Percentiles rank a stretch among this genome's conserved stretches.
These are phyloP conservation scores for Chamaecyparis obtusa DNA, from an alignment of 75 land plant species.

Conservation along the genomic window DNA sequence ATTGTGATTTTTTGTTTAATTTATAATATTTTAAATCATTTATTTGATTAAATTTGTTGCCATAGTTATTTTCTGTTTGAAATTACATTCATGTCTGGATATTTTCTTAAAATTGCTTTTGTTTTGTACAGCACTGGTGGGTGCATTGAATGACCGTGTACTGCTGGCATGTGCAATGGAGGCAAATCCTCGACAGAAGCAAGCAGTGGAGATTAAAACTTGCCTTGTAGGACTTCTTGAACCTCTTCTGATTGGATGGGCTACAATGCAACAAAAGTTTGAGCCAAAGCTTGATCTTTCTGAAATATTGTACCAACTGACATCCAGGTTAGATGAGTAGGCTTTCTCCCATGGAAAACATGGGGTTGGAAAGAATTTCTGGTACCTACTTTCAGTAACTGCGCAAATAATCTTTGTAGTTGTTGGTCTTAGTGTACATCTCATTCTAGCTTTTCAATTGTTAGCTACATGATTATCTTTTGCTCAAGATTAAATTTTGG, in stretches of 20 bases:
- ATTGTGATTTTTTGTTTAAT: neutral
- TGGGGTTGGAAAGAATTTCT: neutral
- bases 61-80: neutral
- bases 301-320: conserved; percentile 87
- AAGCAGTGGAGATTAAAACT: conserved; percentile 84
- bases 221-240: conserved; percentile 96
- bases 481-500: neutral
- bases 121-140: conserved; percentile 70
- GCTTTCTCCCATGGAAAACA: neutral
- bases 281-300: conserved; percentile 95
- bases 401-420: neutral
- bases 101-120: neutral
- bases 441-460: neutral
- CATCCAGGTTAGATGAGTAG: conserved; percentile 65
- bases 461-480: neutral
- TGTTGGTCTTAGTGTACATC: neutral
- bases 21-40: neutral
- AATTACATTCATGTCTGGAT: neutral
- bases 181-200: conserved; percentile 91
- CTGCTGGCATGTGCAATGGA: conserved; percentile 85
- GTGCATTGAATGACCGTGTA: conserved; percentile 90
- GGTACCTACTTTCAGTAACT: neutral
- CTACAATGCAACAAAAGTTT: conserved; percentile 85
- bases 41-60: neutral
- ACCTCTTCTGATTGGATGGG: conserved; percentile 97